phyloP scores from a whole-genome alignment of 805 yeast species.

The Lipomyces sp. region DNA sequence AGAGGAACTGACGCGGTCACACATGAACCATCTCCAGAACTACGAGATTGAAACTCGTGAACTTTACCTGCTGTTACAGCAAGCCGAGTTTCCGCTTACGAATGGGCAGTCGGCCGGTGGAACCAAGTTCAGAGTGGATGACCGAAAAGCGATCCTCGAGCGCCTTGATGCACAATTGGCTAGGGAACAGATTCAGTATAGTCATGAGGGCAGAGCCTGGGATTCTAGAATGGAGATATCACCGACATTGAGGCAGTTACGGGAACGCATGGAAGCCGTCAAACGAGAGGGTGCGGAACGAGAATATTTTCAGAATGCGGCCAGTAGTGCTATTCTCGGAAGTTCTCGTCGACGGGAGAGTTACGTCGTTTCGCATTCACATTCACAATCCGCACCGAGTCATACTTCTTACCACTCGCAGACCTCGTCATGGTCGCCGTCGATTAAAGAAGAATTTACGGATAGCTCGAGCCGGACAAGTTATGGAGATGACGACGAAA shows the following conservation, averaged over 20 bases:
- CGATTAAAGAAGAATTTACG: conserved; percentile 8
- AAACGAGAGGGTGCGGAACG: conserved; percentile 84
- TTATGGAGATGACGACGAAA: conserved; percentile 8
- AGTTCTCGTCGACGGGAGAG: conserved; percentile 70
- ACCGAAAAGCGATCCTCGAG: conserved; percentile 22
- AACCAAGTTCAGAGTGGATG: conserved; percentile 13
- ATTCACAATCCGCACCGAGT: conserved; percentile 3
- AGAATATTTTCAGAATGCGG: conserved; percentile 55
- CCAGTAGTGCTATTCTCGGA: conserved; percentile 39
- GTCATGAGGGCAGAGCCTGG: conserved; percentile 50
- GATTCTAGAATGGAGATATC: conserved; percentile 71
- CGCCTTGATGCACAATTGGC: conserved; percentile 36
- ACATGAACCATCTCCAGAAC: conserved; percentile 45
- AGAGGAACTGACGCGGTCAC: conserved; percentile 59
- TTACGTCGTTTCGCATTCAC: conserved; percentile 59
- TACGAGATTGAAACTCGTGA: conserved; percentile 66
- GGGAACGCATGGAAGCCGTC: conserved; percentile 83
- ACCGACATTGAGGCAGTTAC: conserved; percentile 69
- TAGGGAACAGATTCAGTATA: conserved; percentile 48
- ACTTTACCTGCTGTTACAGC: conserved; percentile 60
- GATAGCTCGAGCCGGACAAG: conserved; percentile 3
- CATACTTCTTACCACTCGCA: background rate
- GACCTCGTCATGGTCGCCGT: conserved; percentile 9
- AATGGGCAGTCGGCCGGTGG: conserved; percentile 1
- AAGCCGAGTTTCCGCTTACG: conserved; percentile 43